A percentile compares a stretch with the other conserved stretches of the same genome.
These are phyloP conservation scores for Ophiostoma sp. DNA, from an alignment of 2,329 filamentous ascomycete species.

Conservation along the genomic window DNA sequence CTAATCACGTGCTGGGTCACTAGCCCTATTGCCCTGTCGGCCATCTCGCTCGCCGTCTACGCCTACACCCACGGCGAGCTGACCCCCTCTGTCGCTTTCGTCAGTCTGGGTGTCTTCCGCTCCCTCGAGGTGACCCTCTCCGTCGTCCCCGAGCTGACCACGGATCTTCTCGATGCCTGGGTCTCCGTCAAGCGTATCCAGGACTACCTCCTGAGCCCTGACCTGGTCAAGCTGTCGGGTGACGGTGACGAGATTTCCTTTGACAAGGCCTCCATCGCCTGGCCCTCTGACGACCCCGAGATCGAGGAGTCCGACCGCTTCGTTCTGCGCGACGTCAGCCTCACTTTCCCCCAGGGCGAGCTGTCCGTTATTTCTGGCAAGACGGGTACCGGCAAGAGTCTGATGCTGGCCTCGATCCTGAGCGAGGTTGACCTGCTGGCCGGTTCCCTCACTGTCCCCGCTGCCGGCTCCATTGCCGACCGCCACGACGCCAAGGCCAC, in stretches of 20 bases:
- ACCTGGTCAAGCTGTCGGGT: slow-evolving; percentile 52
- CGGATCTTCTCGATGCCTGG: slow-evolving; percentile 64
- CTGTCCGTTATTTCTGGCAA: slow-evolving; percentile 71
- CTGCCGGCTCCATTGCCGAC: slow-evolving; percentile 46
- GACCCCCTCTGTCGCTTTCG: slow-evolving; percentile 70
- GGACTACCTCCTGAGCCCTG: slow-evolving; percentile 62
- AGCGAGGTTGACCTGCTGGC: slow-evolving; percentile 67
- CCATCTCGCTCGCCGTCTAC: slow-evolving; percentile 65
- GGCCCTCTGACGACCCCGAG: slow-evolving; percentile 60
- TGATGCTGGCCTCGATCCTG: slow-evolving; percentile 67
- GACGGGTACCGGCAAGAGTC: slow-evolving; percentile 72
- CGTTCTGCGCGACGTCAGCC: slow-evolving; percentile 57
- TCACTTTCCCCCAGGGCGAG: slow-evolving; percentile 63
- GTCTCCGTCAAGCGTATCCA: slow-evolving; percentile 70
- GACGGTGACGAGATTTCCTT: slow-evolving; percentile 59
- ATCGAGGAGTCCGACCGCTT: slow-evolving; percentile 57
- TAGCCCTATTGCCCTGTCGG: slow-evolving; percentile 68
- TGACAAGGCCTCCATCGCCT: slow-evolving; percentile 63
- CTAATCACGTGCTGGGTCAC: slow-evolving; percentile 66
- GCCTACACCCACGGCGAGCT: slow-evolving; percentile 58
- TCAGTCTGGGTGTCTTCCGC: slow-evolving; percentile 68
- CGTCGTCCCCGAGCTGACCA: slow-evolving; percentile 66
- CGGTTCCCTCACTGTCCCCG: slow-evolving; percentile 55
- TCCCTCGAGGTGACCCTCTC: slow-evolving; percentile 67
- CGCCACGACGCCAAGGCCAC: slow-evolving; percentile 60